phyloP scores from a whole-genome alignment of 345 rosid species.

The Murraya koenigii region DNA sequence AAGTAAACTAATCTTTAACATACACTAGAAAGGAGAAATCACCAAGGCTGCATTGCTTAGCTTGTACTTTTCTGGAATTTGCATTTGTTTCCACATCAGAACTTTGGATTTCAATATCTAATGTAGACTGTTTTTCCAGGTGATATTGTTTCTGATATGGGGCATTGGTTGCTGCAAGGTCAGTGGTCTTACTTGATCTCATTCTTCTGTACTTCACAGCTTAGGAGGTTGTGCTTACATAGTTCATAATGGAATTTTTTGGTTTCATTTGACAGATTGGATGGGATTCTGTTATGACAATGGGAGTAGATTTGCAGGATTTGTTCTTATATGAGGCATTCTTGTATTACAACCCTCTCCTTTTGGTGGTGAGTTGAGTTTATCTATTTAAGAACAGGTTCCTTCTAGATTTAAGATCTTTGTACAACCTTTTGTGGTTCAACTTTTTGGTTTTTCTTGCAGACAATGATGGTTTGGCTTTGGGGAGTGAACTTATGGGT shows the following conservation, averaged over 20 bases:
- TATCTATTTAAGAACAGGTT: background rate
- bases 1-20: background rate
- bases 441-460: constrained; percentile 12
- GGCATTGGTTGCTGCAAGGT: constrained; percentile 92
- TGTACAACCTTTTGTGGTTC: background rate
- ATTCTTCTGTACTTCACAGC: background rate
- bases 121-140: constrained; percentile 40
- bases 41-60: background rate
- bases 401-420: constrained; percentile 7
- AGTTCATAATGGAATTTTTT: background rate
- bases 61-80: background rate
- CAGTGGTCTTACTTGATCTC: constrained; percentile 15
- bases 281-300: constrained; percentile 98
- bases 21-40: background rate
- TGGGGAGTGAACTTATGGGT: constrained; percentile 95
- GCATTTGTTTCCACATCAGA: background rate
- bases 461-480: constrained; percentile 97
- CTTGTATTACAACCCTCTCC: constrained; percentile 94
- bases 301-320: constrained; percentile 78
- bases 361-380: constrained; percentile 70
- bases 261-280: constrained; percentile 49
- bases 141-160: constrained; percentile 78
- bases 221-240: background rate
- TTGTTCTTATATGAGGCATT: constrained; percentile 86
- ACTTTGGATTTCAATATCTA: background rate